Evolutionary conservation across 306 rosid species (phyloP).

Genomic region (Glycyrrhiza uralensis): DNA sequence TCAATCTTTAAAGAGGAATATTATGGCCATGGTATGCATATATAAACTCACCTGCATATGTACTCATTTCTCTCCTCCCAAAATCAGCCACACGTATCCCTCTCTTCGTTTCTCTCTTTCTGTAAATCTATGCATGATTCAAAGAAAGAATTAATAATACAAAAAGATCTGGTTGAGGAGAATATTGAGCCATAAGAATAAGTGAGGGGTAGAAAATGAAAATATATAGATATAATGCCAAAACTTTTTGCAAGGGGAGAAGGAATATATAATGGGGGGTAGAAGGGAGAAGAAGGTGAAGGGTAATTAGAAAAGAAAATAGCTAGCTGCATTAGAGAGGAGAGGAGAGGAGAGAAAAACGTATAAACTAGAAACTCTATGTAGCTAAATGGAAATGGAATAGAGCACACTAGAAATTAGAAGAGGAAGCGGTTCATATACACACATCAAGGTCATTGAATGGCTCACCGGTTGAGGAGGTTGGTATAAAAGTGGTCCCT

Average conservation of each 20-base stretch:
- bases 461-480: conserved; percentile 27
- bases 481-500: background rate
- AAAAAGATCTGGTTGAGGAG: background rate
- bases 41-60: conserved; percentile 16
- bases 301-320: background rate
- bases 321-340: background rate
- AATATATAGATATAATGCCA: background rate
- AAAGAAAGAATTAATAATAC: background rate
- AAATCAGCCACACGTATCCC: background rate
- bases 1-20: no score
- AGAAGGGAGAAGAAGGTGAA: background rate
- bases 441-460: conserved; percentile 7
- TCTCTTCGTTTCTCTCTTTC: background rate
- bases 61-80: background rate
- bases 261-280: background rate
- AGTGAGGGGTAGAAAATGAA: background rate
- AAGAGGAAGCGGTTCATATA: conserved; percentile 9
- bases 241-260: background rate
- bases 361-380: conserved; percentile 25
- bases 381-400: background rate
- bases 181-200: background rate
- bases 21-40: no score
- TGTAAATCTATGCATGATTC: background rate
- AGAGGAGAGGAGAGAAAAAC: conserved; percentile 27
- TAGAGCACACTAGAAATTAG: background rate